A percentile compares a stretch with the other conserved stretches of the same genome.
phyloP scores from a whole-genome alignment of 495 filamentous ascomycete species.

The Cercophora sp. region DNA sequence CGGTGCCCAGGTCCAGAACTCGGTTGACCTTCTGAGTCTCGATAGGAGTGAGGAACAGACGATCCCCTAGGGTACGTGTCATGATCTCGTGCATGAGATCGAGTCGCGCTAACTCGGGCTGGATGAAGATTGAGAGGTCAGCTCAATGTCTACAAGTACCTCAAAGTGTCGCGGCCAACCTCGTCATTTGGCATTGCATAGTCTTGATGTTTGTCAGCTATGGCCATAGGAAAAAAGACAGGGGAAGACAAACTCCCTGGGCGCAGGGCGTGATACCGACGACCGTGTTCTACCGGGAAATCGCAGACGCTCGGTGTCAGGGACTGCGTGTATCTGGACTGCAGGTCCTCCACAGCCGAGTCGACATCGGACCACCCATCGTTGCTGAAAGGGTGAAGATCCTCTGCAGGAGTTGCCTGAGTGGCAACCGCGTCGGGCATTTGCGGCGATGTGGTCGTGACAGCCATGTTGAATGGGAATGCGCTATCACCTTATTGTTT shows the following conservation, averaged over 20 bases:
- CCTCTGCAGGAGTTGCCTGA: background rate
- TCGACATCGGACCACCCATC: background rate
- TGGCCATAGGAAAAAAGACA: background rate
- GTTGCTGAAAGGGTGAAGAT: background rate
- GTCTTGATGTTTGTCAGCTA: background rate
- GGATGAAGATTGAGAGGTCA: no score
- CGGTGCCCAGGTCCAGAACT: constrained; percentile 18
- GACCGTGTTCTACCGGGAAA: constrained; percentile 18
- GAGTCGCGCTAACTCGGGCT: constrained; percentile 7
- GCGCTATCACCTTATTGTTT: no score
- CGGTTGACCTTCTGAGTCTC: constrained; percentile 7
- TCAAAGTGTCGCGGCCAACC: background rate
- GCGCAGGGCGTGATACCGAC: constrained; percentile 15
- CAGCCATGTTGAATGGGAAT: no score
- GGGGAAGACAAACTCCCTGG: constrained; percentile 2
- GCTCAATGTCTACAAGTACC: no score
- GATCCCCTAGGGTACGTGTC: constrained; percentile 7
- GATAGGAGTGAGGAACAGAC: constrained; percentile 13
- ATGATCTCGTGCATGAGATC: constrained; percentile 14
- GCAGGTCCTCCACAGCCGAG: background rate
- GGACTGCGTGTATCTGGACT: background rate
- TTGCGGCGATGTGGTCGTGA: no score
- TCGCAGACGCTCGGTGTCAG: constrained; percentile 8
- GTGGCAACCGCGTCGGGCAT: no score
- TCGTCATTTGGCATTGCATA: constrained; percentile 18